A percentile compares a stretch with the other conserved stretches of the same genome.
These are phyloP conservation scores for Quercus glauca DNA, from an alignment of 306 rosid genomes.

Conservation along the genomic window DNA sequence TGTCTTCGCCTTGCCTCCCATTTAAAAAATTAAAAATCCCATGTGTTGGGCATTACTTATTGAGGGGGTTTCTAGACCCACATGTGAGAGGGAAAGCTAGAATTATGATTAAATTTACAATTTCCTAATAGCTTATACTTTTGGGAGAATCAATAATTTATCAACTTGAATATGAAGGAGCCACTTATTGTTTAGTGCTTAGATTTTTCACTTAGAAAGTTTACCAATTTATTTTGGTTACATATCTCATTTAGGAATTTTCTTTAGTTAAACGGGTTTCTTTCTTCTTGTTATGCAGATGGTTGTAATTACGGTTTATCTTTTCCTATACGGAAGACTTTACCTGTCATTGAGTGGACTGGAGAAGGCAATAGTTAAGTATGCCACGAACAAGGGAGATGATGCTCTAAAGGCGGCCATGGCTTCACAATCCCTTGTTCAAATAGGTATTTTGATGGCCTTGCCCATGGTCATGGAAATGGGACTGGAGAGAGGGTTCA, in stretches of 20 bases:
- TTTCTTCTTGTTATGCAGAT: conserved; percentile 48
- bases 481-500: conserved; percentile 95
- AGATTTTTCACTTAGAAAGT: neutral
- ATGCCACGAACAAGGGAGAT: conserved; percentile 62
- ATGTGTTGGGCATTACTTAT: too few species aligned
- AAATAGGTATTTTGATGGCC: conserved; percentile 79
- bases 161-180: neutral
- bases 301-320: conserved; percentile 73
- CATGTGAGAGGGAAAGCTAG: too few species aligned
- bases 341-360: conserved; percentile 91
- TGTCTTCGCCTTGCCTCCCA: too few species aligned
- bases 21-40: too few species aligned
- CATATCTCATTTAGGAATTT: neutral
- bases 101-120: too few species aligned
- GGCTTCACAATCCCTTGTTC: conserved; percentile 86
- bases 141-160: too few species aligned
- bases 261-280: neutral
- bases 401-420: conserved; percentile 60
- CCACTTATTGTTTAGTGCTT: neutral
- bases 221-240: neutral
- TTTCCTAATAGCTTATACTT: too few species aligned
- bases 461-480: conserved; percentile 99
- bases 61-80: too few species aligned
- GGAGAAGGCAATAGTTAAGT: conserved; percentile 67
- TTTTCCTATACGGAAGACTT: conserved; percentile 79